phyloP scores from a whole-genome alignment of 176 grass and related monocot genomes.

The Stipa capillata region DNA sequence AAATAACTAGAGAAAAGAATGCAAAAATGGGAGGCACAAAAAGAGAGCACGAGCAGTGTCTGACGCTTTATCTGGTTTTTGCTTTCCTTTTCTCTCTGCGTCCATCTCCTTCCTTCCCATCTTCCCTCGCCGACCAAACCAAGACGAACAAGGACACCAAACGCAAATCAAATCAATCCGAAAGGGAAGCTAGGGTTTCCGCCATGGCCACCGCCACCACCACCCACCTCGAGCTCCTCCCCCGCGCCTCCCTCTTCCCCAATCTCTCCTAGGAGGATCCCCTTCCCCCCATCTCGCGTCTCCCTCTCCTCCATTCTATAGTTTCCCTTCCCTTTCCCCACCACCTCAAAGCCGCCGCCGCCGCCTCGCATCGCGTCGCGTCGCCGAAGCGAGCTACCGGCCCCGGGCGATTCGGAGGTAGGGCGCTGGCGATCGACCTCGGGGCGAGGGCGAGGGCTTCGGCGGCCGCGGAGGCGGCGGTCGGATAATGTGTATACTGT shows the following conservation, averaged over 20 bases:
- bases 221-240: conserved; percentile 8
- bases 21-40: too few species aligned
- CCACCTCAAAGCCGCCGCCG: background rate
- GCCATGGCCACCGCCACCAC: conserved; percentile 24
- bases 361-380: conserved; percentile 9
- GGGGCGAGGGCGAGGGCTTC: background rate
- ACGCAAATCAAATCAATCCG: conserved; percentile 1
- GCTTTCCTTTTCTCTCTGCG: too few species aligned
- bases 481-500: conserved; percentile 94
- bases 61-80: background rate
- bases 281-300: conserved; percentile 22
- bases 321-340: conserved; percentile 16
- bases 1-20: background rate
- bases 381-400: conserved; percentile 10
- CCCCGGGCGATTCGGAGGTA: background rate
- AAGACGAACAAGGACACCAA: background rate
- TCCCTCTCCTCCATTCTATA: conserved; percentile 17
- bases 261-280: background rate
- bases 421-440: conserved; percentile 44
- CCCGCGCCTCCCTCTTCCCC: background rate
- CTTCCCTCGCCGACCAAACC: conserved; percentile 1
- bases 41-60: too few species aligned
- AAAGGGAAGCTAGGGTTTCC: conserved; percentile 60
- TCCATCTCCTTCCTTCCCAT: too few species aligned
- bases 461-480: conserved; percentile 18